A percentile compares a stretch with the other conserved stretches of the same genome.
Evolutionary conservation across 192 early-diverging fungal genomes (phyloP).

Genomic region (Backusella sp.): DNA sequence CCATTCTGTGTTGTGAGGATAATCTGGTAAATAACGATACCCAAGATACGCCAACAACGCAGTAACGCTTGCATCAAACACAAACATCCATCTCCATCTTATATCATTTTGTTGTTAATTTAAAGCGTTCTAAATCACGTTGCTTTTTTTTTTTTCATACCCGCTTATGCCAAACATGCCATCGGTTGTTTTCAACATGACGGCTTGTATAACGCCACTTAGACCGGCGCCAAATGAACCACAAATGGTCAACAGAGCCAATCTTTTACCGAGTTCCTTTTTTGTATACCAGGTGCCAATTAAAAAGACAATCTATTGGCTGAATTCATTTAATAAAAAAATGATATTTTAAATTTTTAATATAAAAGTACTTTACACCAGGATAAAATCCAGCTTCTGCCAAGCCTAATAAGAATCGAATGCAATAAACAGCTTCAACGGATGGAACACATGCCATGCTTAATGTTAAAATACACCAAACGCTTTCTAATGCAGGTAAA

Average conservation of each 20-base stretch:
- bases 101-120: no score
- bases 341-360: background rate
- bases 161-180: conserved; percentile 35
- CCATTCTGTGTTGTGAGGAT: conserved; percentile 34
- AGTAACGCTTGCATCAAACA: conserved; percentile 35
- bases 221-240: conserved; percentile 32
- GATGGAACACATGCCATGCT: conserved; percentile 33
- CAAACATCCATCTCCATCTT: conserved; percentile 42
- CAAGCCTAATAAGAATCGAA: conserved; percentile 32
- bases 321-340: background rate
- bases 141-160: conserved; percentile 17
- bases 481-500: conserved; percentile 29
- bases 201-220: conserved; percentile 32
- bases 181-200: conserved; percentile 30
- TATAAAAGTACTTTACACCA: conserved; percentile 24
- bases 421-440: conserved; percentile 30
- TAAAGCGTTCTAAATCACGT: no score
- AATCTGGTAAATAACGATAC: conserved; percentile 32
- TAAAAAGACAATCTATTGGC: conserved; percentile 35
- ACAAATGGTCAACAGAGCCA: conserved; percentile 30
- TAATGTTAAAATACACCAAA: conserved; percentile 37
- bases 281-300: conserved; percentile 44
- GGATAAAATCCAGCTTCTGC: conserved; percentile 43
- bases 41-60: conserved; percentile 18
- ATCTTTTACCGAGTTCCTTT: conserved; percentile 34